Evolutionary conservation across 2,329 filamentous ascomycete species (phyloP).

Genomic region (Westerdykella ornata): DNA sequence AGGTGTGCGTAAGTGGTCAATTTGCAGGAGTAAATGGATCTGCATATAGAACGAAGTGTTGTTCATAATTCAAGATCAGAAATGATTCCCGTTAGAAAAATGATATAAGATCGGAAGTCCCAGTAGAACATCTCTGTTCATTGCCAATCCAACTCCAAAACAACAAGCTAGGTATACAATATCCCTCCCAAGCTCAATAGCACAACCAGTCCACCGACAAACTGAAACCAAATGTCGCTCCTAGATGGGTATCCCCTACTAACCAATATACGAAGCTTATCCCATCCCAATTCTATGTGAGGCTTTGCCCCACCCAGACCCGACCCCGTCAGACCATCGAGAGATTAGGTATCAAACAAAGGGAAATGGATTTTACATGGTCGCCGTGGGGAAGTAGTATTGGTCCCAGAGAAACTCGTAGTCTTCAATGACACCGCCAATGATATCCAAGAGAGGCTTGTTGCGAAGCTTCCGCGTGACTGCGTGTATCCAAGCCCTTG

Average conservation of each 20-base stretch:
- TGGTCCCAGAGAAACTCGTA: constrained; percentile 98
- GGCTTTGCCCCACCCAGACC: too few species aligned
- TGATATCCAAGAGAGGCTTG: constrained; percentile 69
- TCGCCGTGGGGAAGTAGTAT: constrained; percentile 78
- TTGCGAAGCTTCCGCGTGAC: constrained; percentile 64
- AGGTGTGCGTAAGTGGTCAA: background rate
- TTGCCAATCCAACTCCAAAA: background rate
- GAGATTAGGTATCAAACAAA: constrained; percentile 2
- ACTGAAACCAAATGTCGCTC: background rate
- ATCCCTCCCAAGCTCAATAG: background rate
- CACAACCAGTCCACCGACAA: constrained; percentile 6
- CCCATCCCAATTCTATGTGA: constrained; percentile 1
- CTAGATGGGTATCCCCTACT: constrained; percentile 2
- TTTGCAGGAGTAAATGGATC: background rate
- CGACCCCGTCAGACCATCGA: background rate
- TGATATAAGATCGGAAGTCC: background rate
- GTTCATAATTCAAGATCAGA: background rate
- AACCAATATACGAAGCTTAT: constrained; percentile 2
- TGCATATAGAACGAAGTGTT: background rate
- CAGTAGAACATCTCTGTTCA: background rate
- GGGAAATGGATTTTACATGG: constrained; percentile 37
- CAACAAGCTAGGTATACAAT: background rate
- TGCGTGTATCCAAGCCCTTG: constrained; percentile 57
- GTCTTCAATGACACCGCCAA: constrained; percentile 83
- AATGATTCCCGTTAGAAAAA: background rate